phyloP scores from a whole-genome alignment of 2,329 filamentous ascomycete species.

The Nemania serpens region DNA sequence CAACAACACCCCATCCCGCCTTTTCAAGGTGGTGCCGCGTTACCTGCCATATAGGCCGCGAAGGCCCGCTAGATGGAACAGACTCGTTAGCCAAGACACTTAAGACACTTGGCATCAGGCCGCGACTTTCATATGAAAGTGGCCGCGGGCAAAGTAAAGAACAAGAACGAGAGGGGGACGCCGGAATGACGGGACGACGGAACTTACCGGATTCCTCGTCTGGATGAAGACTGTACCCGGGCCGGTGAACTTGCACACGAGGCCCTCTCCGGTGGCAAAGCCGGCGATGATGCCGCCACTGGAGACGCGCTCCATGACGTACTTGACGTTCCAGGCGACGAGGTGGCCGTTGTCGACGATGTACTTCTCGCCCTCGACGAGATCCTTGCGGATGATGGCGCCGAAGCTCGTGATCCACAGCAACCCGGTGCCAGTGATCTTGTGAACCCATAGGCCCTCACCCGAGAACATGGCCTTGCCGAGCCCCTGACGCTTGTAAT shows the following conservation, averaged over 20 bases:
- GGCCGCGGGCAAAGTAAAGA: not conserved
- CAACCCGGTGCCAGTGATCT: conserved; percentile 78
- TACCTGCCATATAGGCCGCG: conserved; percentile 56
- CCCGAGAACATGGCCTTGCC: conserved; percentile 93
- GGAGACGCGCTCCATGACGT: conserved; percentile 85
- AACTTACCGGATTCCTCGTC: conserved; percentile 78
- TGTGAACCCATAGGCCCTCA: conserved; percentile 90
- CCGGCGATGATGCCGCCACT: conserved; percentile 94
- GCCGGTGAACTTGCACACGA: conserved; percentile 92
- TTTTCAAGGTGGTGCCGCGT: conserved; percentile 44
- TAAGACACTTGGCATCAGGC: not conserved
- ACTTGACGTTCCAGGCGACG: conserved; percentile 96
- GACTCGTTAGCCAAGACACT: conserved; percentile 19
- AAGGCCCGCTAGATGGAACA: conserved; percentile 53
- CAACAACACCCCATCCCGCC: not conserved
- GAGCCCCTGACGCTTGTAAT: conserved; percentile 84
- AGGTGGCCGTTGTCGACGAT: conserved; percentile 92
- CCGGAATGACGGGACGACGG: not conserved
- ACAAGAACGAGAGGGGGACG: not conserved
- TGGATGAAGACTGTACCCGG: conserved; percentile 93
- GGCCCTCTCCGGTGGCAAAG: conserved; percentile 78
- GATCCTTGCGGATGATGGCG: conserved; percentile 91
- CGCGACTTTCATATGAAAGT: not conserved
- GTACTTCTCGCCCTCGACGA: conserved; percentile 77
- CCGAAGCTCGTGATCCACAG: conserved; percentile 93